These are phyloP conservation scores for Sphagnum magellanicum DNA, from an alignment of 228 moss, liverwort and hornwort species.

Conservation along the genomic window DNA sequence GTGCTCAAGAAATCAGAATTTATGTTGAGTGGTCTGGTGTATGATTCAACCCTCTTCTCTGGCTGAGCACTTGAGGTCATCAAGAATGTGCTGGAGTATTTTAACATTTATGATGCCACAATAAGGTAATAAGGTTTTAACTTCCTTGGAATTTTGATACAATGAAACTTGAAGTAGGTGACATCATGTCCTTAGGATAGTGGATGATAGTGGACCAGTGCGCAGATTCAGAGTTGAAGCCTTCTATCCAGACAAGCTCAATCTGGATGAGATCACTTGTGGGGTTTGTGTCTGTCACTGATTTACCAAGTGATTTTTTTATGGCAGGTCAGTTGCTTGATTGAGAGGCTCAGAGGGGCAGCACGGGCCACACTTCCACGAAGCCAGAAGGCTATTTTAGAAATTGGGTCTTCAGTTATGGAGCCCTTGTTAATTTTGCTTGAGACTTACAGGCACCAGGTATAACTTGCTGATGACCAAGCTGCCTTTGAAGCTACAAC, in stretches of 20 bases:
- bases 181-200: no score
- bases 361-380: constrained; percentile 93
- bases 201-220: no score
- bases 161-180: no score
- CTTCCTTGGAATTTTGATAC: no score
- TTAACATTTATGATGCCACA: no score
- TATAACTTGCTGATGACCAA: background rate
- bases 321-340: constrained; percentile 78
- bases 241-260: no score
- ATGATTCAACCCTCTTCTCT: no score
- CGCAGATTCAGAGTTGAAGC: background rate
- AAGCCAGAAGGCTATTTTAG: constrained; percentile 98
- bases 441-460: constrained; percentile 96
- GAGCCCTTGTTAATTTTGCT: constrained; percentile 94
- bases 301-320: background rate
- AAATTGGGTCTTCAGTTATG: constrained; percentile 96
- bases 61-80: no score
- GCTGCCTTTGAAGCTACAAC: background rate
- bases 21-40: no score
- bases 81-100: no score
- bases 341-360: constrained; percentile 92
- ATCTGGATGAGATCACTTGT: background rate
- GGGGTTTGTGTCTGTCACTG: background rate
- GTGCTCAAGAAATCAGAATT: no score
- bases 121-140: no score